Conservation (phyloP, 306 rosid genomes). For the Castanea crenata region DNA sequence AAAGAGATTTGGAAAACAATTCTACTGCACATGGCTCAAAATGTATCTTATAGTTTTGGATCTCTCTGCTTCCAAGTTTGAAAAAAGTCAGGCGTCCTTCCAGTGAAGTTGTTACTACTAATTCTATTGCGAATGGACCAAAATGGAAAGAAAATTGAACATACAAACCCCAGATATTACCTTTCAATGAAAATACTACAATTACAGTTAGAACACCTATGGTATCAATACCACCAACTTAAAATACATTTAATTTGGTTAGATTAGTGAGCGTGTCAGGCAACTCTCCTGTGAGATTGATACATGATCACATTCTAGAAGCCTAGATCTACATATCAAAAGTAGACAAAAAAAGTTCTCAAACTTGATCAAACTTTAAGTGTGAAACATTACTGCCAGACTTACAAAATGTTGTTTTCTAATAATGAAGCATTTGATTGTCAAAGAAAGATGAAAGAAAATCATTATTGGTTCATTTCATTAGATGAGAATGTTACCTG, state of each 20-base stretch:
- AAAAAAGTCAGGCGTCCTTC: slow-evolving; percentile 23
- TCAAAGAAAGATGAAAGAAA: no score
- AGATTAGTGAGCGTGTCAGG: background rate
- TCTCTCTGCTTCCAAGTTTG: slow-evolving; percentile 21
- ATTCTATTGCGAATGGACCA: slow-evolving; percentile 4
- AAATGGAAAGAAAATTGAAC: background rate
- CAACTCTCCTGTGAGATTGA: slow-evolving; percentile 26
- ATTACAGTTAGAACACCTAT: background rate
- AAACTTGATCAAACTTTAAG: background rate
- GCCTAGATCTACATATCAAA: no score
- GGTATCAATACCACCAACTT: background rate
- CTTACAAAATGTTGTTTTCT: no score
- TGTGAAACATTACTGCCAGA: background rate
- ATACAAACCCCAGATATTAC: background rate
- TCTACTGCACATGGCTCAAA: no score
- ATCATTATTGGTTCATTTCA: no score
- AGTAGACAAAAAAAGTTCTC: no score
- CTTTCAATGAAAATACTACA: background rate
- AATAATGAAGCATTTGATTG: no score
- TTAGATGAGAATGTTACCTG: no score
- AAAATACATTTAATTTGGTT: slow-evolving; percentile 9
- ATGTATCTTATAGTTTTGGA: no score
- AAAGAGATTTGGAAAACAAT: no score
- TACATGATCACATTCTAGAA: background rate
- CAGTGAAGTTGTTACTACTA: slow-evolving; percentile 34